A percentile compares a stretch with the other conserved stretches of the same genome.
Evolutionary conservation across 768 basidiomycete genomes (phyloP).

Genomic region (Pholiota microspora): DNA sequence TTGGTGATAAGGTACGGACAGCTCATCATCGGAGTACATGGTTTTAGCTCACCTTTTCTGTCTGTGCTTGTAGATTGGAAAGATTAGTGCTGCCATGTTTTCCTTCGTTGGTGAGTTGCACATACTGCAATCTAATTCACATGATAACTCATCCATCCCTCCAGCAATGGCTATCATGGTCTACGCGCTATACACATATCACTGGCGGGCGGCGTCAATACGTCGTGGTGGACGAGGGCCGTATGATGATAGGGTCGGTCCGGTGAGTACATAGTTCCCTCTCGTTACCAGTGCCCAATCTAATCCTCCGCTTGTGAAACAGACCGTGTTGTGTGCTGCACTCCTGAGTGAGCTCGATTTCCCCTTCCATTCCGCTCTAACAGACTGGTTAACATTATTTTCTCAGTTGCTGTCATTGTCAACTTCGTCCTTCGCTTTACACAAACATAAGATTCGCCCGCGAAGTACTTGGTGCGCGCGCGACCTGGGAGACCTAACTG

Average conservation of each 20-base stretch:
- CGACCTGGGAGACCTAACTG: neutral
- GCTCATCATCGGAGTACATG: neutral
- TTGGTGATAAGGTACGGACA: slow-evolving; percentile 85
- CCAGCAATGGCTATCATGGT: slow-evolving; percentile 96
- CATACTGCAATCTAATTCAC: neutral
- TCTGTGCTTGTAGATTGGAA: slow-evolving; percentile 59
- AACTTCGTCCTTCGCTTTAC: slow-evolving; percentile 87
- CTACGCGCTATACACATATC: slow-evolving; percentile 93
- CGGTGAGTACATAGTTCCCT: slow-evolving; percentile 55
- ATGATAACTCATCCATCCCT: neutral
- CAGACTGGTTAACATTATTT: slow-evolving; percentile 8
- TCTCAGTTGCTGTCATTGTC: slow-evolving; percentile 75
- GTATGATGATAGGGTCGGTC: slow-evolving; percentile 94
- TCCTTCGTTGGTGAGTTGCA: slow-evolving; percentile 73
- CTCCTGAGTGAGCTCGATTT: slow-evolving; percentile 57
- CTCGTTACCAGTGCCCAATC: slow-evolving; percentile 2
- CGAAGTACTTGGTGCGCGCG: neutral
- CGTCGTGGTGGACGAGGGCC: slow-evolving; percentile 89
- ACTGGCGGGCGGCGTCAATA: slow-evolving; percentile 94
- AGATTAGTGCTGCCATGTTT: slow-evolving; percentile 96
- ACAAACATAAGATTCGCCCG: slow-evolving; percentile 16
- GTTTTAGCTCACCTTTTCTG: neutral
- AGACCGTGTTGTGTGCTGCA: slow-evolving; percentile 84
- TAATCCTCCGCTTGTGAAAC: slow-evolving; percentile 7
- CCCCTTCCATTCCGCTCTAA: slow-evolving; percentile 3